These are phyloP conservation scores for Dichotomopilus funicola DNA, from an alignment of 2,329 filamentous ascomycete genomes.

Conservation along the genomic window DNA sequence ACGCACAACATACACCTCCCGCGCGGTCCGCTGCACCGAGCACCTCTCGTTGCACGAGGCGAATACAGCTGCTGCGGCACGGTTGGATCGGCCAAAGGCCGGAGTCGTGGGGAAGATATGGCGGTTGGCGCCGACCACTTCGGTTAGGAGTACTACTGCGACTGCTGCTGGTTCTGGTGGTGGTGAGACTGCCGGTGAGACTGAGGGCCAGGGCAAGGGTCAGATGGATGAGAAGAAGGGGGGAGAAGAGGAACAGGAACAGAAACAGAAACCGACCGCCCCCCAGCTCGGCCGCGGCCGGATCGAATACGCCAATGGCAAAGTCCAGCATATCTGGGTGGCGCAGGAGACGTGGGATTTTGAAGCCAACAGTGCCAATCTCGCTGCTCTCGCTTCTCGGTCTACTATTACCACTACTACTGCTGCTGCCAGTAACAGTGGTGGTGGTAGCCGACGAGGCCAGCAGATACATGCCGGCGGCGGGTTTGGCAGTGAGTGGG, in stretches of 20 bases:
- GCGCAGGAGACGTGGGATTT: conserved; percentile 9
- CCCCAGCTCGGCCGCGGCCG: not conserved
- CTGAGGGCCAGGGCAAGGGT: too few relatives aligned
- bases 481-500: not conserved
- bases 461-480: not conserved
- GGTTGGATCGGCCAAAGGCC: not conserved
- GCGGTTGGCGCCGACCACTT: not conserved
- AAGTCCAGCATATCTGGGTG: conserved; percentile 16
- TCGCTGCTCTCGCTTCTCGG: not conserved
- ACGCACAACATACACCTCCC: not conserved
- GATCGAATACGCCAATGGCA: not conserved
- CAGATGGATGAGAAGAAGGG: too few relatives aligned
- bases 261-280: too few relatives aligned
- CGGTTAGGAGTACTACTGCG: too few relatives aligned
- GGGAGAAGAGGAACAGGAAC: too few relatives aligned
- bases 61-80: conserved; percentile 5
- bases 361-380: not conserved
- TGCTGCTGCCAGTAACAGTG: too few relatives aligned
- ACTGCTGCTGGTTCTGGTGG: too few relatives aligned
- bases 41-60: not conserved
- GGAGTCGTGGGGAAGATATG: conserved; percentile 9
- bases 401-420: too few relatives aligned
- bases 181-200: too few relatives aligned
- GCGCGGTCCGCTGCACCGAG: conserved; percentile 3
- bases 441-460: too few relatives aligned